Percentiles rank a stretch among this genome's conserved stretches.
Evolutionary conservation across 2,329 filamentous ascomycete species (phyloP).

Genomic region (Gnomoniopsis sp.): DNA sequence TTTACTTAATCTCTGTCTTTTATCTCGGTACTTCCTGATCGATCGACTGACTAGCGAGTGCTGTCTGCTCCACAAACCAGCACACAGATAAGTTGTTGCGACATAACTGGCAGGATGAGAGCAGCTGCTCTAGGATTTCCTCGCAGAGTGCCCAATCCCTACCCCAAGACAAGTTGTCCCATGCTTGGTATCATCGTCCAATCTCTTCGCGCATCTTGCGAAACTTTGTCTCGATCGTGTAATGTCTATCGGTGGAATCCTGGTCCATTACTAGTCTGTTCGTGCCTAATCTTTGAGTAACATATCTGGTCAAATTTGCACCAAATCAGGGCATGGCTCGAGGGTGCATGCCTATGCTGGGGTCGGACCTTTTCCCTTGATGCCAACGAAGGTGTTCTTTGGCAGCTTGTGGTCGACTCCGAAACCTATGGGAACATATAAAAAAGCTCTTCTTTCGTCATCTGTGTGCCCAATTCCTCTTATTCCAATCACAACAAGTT

Average conservation of each 20-base stretch:
- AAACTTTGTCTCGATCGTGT: neutral
- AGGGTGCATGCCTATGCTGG: constrained; percentile 8
- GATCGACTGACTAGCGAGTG: neutral
- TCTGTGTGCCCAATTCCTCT: neutral
- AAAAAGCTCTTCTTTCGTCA: constrained; percentile 18
- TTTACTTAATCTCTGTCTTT: neutral
- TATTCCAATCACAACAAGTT: neutral
- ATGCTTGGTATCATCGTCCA: neutral
- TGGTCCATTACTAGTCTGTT: neutral
- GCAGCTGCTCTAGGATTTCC: neutral
- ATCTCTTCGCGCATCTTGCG: neutral
- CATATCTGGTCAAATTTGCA: constrained; percentile 1
- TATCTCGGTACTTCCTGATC: neutral
- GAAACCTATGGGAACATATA: constrained; percentile 7
- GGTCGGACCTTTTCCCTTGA: neutral
- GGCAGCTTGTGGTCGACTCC: neutral
- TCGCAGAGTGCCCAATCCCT: neutral
- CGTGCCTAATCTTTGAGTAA: constrained; percentile 9
- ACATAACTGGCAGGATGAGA: constrained; percentile 14
- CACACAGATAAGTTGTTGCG: constrained; percentile 18
- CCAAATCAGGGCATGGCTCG: constrained; percentile 2
- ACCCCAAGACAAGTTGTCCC: neutral
- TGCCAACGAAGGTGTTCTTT: neutral
- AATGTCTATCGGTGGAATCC: neutral
- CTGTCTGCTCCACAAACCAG: constrained; percentile 2